These are phyloP conservation scores for Coniochaeta ligniaria DNA, from an alignment of 2,329 filamentous ascomycete species.

Conservation along the genomic window DNA sequence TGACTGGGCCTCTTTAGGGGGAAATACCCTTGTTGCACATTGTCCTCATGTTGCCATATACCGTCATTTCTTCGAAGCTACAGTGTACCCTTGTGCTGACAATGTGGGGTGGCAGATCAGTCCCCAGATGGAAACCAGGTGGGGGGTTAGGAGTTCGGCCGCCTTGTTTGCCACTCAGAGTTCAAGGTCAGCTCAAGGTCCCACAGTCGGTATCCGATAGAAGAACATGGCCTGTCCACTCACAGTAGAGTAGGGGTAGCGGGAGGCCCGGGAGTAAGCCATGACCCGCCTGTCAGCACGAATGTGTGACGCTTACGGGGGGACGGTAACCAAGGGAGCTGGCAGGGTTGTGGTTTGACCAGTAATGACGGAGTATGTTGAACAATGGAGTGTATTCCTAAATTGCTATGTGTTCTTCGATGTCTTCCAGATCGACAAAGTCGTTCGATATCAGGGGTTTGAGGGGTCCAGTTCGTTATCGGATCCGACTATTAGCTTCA, in stretches of 20 bases:
- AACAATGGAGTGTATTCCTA: background rate
- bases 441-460: background rate
- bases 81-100: background rate
- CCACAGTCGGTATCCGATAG: background rate
- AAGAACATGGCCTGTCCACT: background rate
- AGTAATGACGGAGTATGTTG: background rate
- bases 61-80: background rate
- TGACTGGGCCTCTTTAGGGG: background rate
- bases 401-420: background rate
- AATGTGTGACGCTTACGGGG: background rate
- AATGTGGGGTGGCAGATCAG: background rate
- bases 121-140: background rate
- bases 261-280: background rate
- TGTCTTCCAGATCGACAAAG: background rate
- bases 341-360: too few species aligned
- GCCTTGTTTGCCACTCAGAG: background rate
- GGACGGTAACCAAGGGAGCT: background rate
- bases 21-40: background rate
- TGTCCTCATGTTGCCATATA: constrained; percentile 1
- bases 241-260: background rate
- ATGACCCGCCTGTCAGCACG: background rate
- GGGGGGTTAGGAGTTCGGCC: background rate
- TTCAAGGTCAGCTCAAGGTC: background rate
- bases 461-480: background rate
- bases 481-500: background rate